phyloP scores from a whole-genome alignment of 192 early-diverging fungal species.

The Coemansia sp. region DNA sequence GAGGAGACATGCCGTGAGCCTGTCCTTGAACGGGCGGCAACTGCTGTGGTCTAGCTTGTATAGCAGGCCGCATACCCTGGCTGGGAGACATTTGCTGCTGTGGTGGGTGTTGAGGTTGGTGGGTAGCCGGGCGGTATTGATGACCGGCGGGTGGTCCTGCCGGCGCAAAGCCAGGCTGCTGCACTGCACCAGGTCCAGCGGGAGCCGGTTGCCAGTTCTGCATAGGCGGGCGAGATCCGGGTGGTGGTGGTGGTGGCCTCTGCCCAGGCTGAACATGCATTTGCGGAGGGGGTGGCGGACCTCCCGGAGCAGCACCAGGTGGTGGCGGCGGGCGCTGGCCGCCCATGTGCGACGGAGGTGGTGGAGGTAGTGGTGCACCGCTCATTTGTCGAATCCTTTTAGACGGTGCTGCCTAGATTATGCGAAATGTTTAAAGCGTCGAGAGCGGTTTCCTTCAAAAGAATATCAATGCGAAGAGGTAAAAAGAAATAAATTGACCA shows the following conservation, averaged over 20 bases:
- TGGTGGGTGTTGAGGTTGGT: slow-evolving; percentile 16
- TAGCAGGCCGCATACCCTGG: slow-evolving; percentile 18
- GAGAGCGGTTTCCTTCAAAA: background rate
- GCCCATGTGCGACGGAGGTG: slow-evolving; percentile 20
- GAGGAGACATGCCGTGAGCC: background rate
- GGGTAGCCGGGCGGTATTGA: slow-evolving; percentile 31
- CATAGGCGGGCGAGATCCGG: slow-evolving; percentile 29
- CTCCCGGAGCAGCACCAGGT: slow-evolving; percentile 6
- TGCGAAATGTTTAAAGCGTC: background rate
- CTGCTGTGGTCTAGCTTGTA: slow-evolving; percentile 20
- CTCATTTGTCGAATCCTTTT: slow-evolving; percentile 14
- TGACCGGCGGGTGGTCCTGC: slow-evolving; percentile 20
- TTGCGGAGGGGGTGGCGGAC: slow-evolving; percentile 17
- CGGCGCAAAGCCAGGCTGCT: slow-evolving; percentile 39
- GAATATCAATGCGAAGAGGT: background rate
- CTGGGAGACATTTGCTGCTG: slow-evolving; percentile 21
- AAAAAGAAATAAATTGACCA: background rate
- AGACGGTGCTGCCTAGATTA: background rate
- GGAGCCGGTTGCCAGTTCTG: slow-evolving; percentile 34
- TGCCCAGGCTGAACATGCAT: slow-evolving; percentile 5
- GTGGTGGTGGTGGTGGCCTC: slow-evolving; percentile 35
- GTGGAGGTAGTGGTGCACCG: slow-evolving; percentile 17
- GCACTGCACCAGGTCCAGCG: slow-evolving; percentile 25
- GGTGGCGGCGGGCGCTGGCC: slow-evolving; percentile 24
- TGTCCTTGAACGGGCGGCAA: slow-evolving; percentile 9